Conservation (phyloP, 139 green algal species). For the Klebsormidium nitens region DNA sequence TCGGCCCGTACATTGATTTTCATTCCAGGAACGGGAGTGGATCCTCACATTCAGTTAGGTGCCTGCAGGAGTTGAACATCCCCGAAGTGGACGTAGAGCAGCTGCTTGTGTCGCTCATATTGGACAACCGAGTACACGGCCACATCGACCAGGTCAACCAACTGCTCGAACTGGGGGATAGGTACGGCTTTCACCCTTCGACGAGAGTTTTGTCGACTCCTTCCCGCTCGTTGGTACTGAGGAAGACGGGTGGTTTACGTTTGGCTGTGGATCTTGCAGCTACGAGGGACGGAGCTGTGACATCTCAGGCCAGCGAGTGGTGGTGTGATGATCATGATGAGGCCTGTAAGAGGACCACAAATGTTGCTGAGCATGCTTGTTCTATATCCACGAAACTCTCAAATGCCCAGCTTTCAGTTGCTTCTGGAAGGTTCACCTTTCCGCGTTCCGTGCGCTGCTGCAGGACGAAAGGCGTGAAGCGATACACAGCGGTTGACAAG, state of each 20-base stretch:
- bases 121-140: slow-evolving; percentile 78
- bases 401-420: background rate
- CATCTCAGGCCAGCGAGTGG: background rate
- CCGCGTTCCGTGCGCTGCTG: background rate
- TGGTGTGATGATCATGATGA: background rate
- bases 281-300: too few relatives aligned
- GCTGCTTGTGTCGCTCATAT: slow-evolving; percentile 89
- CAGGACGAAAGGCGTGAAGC: slow-evolving; percentile 40
- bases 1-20: too few relatives aligned
- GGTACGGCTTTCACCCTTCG: slow-evolving; percentile 8
- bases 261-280: background rate
- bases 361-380: slow-evolving; percentile 5
- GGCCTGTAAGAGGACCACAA: background rate
- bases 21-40: too few relatives aligned
- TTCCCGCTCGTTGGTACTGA: background rate
- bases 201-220: too few relatives aligned
- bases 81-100: slow-evolving; percentile 82
- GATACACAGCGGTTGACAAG: slow-evolving; percentile 77
- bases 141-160: slow-evolving; percentile 90
- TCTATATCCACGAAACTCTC: slow-evolving; percentile 2
- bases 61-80: slow-evolving; percentile 75
- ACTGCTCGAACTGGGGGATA: slow-evolving; percentile 39
- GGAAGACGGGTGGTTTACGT: background rate
- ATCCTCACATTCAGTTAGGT: background rate
- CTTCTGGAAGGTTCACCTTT: slow-evolving; percentile 15